Conservation (phyloP, 257 asterid species). For the Plantago ovata region DNA sequence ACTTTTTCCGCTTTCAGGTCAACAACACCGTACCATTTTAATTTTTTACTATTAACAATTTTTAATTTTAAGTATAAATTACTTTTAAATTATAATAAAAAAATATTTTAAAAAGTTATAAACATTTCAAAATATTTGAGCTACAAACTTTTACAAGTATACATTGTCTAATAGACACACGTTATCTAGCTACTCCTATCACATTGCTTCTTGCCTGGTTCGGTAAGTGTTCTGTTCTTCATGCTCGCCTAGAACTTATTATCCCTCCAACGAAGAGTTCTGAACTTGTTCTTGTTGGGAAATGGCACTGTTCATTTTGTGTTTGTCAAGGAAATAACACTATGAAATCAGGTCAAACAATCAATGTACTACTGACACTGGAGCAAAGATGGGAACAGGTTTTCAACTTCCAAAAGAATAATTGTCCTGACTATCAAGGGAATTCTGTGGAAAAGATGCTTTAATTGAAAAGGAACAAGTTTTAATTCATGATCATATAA, state of each 20-base stretch:
- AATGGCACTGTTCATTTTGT: constrained; percentile 37
- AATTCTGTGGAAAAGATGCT: constrained; percentile 29
- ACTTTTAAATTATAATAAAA: too few relatives aligned
- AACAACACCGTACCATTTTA: too few relatives aligned
- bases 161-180: too few relatives aligned
- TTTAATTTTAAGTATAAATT: too few relatives aligned
- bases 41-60: too few relatives aligned
- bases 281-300: constrained; percentile 15
- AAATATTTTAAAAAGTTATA: too few relatives aligned
- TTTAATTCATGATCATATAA: constrained; percentile 22
- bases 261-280: not conserved
- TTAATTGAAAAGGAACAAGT: constrained; percentile 31
- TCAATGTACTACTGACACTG: constrained; percentile 47
- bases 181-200: too few relatives aligned
- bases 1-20: too few relatives aligned
- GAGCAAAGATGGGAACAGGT: constrained; percentile 64
- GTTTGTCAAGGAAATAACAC: constrained; percentile 31
- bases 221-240: constrained; percentile 18
- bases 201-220: too few relatives aligned
- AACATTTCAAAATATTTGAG: too few relatives aligned
- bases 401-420: constrained; percentile 22
- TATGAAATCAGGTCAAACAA: constrained; percentile 22
- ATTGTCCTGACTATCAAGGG: not conserved
- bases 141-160: too few relatives aligned
- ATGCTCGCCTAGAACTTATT: constrained; percentile 17